These are phyloP conservation scores for Aspergillus tubingensis DNA, from an alignment of 2,329 filamentous ascomycete species.

Conservation along the genomic window DNA sequence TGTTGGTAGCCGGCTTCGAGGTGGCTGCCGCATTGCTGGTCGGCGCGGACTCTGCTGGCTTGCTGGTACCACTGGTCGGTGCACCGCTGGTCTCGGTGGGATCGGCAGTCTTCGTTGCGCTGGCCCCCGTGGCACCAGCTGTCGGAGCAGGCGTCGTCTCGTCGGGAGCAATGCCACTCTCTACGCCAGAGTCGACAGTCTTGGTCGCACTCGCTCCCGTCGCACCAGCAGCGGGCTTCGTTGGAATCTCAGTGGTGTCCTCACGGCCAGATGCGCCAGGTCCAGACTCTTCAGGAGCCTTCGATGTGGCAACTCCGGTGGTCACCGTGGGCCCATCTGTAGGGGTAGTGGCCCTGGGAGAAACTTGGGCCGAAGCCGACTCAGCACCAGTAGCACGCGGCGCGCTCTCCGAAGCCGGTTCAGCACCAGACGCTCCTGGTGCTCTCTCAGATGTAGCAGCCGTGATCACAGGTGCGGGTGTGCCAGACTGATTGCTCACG, in stretches of 20 bases:
- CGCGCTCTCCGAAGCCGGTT: constrained; percentile 41
- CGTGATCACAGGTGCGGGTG: constrained; percentile 33
- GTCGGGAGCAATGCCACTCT: not conserved
- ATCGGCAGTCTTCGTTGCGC: constrained; percentile 20
- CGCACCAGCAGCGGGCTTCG: constrained; percentile 3
- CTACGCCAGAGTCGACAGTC: constrained; percentile 11
- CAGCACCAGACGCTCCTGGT: constrained; percentile 15
- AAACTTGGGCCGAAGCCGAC: constrained; percentile 21
- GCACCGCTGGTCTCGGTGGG: not conserved
- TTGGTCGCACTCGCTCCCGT: constrained; percentile 20
- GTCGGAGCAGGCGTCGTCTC: not conserved
- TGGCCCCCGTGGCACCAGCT: constrained; percentile 13
- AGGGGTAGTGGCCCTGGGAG: constrained; percentile 19
- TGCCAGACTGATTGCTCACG: constrained; percentile 36
- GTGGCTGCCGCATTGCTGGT: not conserved
- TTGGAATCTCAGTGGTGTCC: not conserved
- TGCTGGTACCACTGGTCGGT: not conserved
- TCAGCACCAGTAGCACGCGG: constrained; percentile 29
- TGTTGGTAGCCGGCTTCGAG: constrained; percentile 8
- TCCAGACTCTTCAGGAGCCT: constrained; percentile 23
- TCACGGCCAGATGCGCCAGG: constrained; percentile 1
- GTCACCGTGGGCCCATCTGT: constrained; percentile 11
- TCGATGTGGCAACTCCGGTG: constrained; percentile 24
- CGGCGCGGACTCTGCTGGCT: not conserved
- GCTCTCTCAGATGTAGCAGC: not conserved